Percentiles rank a stretch among this genome's conserved stretches.
Evolutionary conservation across 441 rosid species (phyloP).

Genomic region (Iberis amara): DNA sequence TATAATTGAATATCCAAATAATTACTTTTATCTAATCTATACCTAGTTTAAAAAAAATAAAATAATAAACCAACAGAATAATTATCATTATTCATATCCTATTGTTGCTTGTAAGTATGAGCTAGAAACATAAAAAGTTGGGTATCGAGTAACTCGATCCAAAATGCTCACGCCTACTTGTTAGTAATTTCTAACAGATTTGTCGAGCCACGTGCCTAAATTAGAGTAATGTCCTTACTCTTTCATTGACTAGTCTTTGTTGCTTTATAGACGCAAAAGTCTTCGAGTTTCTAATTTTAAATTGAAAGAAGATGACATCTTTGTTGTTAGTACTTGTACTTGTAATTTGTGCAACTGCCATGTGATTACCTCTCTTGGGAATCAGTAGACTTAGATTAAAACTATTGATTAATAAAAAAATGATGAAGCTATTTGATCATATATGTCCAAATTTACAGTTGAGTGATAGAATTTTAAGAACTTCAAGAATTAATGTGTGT

Average conservation of each 20-base stretch:
- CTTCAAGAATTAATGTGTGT: not conserved
- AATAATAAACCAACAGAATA: no score
- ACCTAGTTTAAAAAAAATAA: no score
- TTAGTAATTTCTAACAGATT: constrained; percentile 12
- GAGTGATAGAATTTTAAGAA: constrained; percentile 33
- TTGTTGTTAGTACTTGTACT: constrained; percentile 21
- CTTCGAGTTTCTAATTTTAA: constrained; percentile 30
- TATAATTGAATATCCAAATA: no score
- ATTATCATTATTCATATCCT: no score
- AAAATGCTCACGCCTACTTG: no score
- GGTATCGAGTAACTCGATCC: no score
- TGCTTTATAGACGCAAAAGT: constrained; percentile 34
- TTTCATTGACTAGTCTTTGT: constrained; percentile 57
- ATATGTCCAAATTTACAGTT: constrained; percentile 5
- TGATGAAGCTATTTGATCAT: not conserved
- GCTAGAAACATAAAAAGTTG: no score
- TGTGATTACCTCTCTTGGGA: constrained; percentile 20
- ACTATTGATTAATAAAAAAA: not conserved
- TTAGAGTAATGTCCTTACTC: constrained; percentile 25
- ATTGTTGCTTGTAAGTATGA: no score
- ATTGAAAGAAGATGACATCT: constrained; percentile 25
- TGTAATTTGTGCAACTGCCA: constrained; percentile 33
- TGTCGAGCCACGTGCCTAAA: constrained; percentile 55
- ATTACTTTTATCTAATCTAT: no score
- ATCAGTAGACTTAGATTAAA: constrained; percentile 1